Conservation (phyloP, 176 grass and related monocot genomes). For the Oryza punctata region DNA sequence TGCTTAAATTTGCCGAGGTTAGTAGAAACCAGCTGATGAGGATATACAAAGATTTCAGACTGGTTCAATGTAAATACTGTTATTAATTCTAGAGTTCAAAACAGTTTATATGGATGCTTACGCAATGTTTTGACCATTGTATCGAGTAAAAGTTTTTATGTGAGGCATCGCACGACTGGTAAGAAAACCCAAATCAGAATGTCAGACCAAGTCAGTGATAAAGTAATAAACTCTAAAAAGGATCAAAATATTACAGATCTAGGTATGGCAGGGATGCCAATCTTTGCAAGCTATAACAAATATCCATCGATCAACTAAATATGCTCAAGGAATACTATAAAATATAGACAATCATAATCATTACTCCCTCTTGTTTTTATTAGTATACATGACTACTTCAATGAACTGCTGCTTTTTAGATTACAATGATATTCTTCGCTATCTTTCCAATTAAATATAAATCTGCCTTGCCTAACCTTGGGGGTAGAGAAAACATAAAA, state of each 20-base stretch:
- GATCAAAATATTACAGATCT: constrained; percentile 10
- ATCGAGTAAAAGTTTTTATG: constrained; percentile 92
- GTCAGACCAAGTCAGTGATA: constrained; percentile 24
- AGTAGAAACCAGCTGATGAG: constrained; percentile 88
- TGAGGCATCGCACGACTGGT: constrained; percentile 89
- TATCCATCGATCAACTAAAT: constrained; percentile 10
- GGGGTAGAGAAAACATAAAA: background rate
- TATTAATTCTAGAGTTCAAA: constrained; percentile 9
- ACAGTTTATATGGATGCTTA: constrained; percentile 44
- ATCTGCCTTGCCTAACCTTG: background rate
- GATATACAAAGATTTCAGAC: constrained; percentile 2
- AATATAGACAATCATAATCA: constrained; percentile 7
- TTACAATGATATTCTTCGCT: background rate
- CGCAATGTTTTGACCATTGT: constrained; percentile 83
- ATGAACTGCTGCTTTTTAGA: background rate
- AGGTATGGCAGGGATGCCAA: background rate
- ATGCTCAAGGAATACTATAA: constrained; percentile 6
- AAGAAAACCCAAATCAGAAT: constrained; percentile 39
- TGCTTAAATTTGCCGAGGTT: constrained; percentile 95
- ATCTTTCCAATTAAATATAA: background rate
- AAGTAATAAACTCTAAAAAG: background rate
- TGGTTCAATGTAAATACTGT: background rate
- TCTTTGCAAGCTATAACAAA: background rate
- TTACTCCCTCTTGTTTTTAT: background rate
- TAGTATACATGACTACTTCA: background rate